These are phyloP conservation scores for Uronychia setigera DNA, from an alignment of 73 alveolate genomes.

Conservation along the genomic window DNA sequence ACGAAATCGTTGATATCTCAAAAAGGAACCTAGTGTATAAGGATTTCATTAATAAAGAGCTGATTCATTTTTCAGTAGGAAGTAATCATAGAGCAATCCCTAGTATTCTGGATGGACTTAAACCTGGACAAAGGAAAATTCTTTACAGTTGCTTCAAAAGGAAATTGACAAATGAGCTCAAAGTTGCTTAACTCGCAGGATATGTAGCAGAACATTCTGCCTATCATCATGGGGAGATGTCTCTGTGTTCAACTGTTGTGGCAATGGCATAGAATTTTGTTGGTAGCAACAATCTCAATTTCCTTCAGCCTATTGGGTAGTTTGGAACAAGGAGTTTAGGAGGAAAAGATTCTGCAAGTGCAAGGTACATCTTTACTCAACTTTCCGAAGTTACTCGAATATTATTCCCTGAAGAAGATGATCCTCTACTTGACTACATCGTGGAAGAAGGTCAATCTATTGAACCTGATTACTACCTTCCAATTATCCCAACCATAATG, in stretches of 20 bases:
- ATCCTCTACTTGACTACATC: constrained; percentile 82
- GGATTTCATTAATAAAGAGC: constrained; percentile 68
- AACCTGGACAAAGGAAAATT: constrained; percentile 97
- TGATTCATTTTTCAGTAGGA: constrained; percentile 77
- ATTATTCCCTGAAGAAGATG: constrained; percentile 91
- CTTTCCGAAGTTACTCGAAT: constrained; percentile 80
- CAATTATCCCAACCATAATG: constrained; percentile 94
- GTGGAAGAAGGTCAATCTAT: constrained; percentile 96
- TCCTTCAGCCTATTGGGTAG: constrained; percentile 97
- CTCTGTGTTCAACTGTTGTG: constrained; percentile 91
- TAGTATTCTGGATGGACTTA: constrained; percentile 96
- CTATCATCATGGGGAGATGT: constrained; percentile 99
- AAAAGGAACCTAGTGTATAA: constrained; percentile 10
- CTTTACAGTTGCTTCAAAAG: constrained; percentile 91
- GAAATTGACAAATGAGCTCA: constrained; percentile 90
- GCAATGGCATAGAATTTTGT: constrained; percentile 99
- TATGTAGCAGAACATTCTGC: constrained; percentile 98
- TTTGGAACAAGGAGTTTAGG: constrained; percentile 98
- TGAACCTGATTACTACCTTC: constrained; percentile 96
- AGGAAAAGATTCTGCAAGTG: constrained; percentile 98
- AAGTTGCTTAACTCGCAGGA: constrained; percentile 98
- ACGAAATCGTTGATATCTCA: constrained; percentile 47
- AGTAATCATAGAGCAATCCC: constrained; percentile 96
- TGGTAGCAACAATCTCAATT: constrained; percentile 97
- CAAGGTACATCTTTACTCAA: constrained; percentile 97